phyloP scores from a whole-genome alignment of 108 stramenopile genomes.

The Nitzschia palea region DNA sequence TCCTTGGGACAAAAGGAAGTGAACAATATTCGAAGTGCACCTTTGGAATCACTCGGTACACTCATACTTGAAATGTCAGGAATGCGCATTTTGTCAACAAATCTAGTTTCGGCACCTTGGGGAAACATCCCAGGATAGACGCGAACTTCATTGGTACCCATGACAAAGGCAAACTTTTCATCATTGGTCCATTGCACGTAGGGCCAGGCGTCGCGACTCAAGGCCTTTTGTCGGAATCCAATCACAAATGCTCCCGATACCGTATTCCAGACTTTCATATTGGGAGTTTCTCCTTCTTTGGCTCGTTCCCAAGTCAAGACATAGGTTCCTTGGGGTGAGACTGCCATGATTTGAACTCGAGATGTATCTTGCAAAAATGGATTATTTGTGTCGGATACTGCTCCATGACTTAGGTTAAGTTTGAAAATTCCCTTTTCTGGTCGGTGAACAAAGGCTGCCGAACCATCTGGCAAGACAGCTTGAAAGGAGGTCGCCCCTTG shows the following conservation, averaged over 20 bases:
- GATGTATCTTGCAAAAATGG: slow-evolving; percentile 45
- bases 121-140: slow-evolving; percentile 57
- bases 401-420: slow-evolving; percentile 22
- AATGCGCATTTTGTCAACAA: slow-evolving; percentile 58
- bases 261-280: slow-evolving; percentile 84
- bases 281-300: slow-evolving; percentile 43
- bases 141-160: slow-evolving; percentile 74
- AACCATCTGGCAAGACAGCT: slow-evolving; percentile 45
- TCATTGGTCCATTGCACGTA: slow-evolving; percentile 91
- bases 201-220: slow-evolving; percentile 77
- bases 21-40: slow-evolving; percentile 37
- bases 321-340: slow-evolving; percentile 80
- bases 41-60: slow-evolving; percentile 36
- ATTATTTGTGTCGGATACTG: neutral
- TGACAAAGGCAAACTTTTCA: slow-evolving; percentile 69
- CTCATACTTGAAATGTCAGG: slow-evolving; percentile 57
- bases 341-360: slow-evolving; percentile 64
- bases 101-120: slow-evolving; percentile 29
- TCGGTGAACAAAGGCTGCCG: slow-evolving; percentile 52
- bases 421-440: slow-evolving; percentile 57
- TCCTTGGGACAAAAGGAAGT: slow-evolving; percentile 82
- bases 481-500: slow-evolving; percentile 59
- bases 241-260: slow-evolving; percentile 46
- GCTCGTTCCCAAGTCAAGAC: slow-evolving; percentile 86
- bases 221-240: slow-evolving; percentile 63